Conservation (phyloP, 1,284 basidiomycete genomes). For the Fomitopsis schrenkii region DNA sequence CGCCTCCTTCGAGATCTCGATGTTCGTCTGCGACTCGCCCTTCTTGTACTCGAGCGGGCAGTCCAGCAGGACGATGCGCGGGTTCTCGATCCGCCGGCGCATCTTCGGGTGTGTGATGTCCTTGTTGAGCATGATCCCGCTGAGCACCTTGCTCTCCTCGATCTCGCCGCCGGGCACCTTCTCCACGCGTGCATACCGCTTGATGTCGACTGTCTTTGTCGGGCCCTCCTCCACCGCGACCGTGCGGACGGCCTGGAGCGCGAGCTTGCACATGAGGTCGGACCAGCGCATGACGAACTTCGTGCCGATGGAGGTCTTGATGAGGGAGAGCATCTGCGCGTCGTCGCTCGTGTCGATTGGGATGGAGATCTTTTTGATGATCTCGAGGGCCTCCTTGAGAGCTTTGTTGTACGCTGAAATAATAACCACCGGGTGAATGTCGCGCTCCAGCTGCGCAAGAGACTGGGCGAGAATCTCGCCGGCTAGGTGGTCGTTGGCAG, state of each 20-base stretch:
- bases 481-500: constrained; percentile 43
- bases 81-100: constrained; percentile 89
- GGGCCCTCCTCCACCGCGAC: constrained; percentile 67
- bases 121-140: constrained; percentile 97
- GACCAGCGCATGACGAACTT: constrained; percentile 98
- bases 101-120: constrained; percentile 98
- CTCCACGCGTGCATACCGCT: constrained; percentile 96
- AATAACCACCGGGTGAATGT: constrained; percentile 98
- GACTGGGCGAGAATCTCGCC: constrained; percentile 99
- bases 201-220: constrained; percentile 91
- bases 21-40: constrained; percentile 98
- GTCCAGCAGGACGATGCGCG: constrained; percentile 88
- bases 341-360: constrained; percentile 90
- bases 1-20: constrained; percentile 93
- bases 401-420: constrained; percentile 98
- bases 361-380: constrained; percentile 84
- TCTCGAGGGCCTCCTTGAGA: constrained; percentile 85
- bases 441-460: constrained; percentile 87
- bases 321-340: constrained; percentile 91
- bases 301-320: constrained; percentile 99
- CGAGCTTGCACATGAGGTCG: constrained; percentile 95
- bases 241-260: constrained; percentile 87
- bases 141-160: constrained; percentile 85
- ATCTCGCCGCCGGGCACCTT: constrained; percentile 98
- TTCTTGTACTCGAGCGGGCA: constrained; percentile 99